Evolutionary conservation across 2,329 filamentous ascomycete genomes (phyloP).

Genomic region (Fusarium sp.): DNA sequence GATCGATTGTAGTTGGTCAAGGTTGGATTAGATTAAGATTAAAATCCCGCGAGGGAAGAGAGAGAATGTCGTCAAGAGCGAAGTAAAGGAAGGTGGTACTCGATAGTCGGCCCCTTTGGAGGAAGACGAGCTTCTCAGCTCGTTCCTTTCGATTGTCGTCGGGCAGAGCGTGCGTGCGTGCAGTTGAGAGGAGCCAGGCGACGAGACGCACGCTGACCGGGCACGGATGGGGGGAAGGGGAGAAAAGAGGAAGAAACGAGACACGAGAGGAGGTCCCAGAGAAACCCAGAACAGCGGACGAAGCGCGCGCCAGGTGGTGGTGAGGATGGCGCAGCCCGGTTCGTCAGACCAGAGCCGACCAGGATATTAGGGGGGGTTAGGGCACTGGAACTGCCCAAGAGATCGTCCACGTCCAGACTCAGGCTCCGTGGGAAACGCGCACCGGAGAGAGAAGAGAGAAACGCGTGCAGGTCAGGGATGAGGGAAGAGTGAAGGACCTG

Average conservation of each 20-base stretch:
- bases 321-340: constrained; percentile 21
- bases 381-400: constrained; percentile 24
- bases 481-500: constrained; percentile 27
- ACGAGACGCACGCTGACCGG: constrained; percentile 40
- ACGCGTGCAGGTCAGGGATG: constrained; percentile 23
- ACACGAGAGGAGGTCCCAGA: constrained; percentile 27
- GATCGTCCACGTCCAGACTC: background rate
- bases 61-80: constrained; percentile 34
- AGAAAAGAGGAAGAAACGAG: constrained; percentile 22
- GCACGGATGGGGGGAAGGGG: constrained; percentile 38
- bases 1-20: constrained; percentile 42
- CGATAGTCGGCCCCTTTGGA: constrained; percentile 28
- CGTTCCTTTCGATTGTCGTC: constrained; percentile 43
- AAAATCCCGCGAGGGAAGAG: constrained; percentile 35
- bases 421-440: constrained; percentile 3
- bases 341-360: constrained; percentile 12
- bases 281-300: constrained; percentile 25
- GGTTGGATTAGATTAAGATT: constrained; percentile 45
- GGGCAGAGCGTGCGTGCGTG: constrained; percentile 19
- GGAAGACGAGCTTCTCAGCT: constrained; percentile 36
- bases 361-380: constrained; percentile 35
- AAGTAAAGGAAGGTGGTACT: constrained; percentile 37
- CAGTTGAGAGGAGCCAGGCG: constrained; percentile 41
- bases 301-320: constrained; percentile 22
- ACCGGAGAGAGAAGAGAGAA: constrained; percentile 11